Percentiles rank a stretch among this genome's conserved stretches.
These are phyloP conservation scores for Stygiomarasmius scandens DNA, from an alignment of 1,284 basidiomycete species.

Conservation along the genomic window DNA sequence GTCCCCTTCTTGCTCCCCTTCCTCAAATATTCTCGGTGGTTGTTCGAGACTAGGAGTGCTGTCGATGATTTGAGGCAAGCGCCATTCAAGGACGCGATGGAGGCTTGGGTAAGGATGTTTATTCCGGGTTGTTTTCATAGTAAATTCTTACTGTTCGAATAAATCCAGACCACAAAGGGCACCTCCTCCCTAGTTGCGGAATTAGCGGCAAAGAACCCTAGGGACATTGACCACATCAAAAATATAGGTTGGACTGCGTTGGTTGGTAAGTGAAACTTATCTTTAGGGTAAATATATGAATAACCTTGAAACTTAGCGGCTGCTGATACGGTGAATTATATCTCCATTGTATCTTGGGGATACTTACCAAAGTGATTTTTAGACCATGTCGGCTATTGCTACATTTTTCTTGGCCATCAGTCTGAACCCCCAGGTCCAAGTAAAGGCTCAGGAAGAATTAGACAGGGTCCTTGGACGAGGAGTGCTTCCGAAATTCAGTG, in stretches of 20 bases:
- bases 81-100: neutral
- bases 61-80: neutral
- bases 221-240: neutral
- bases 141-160: too few relatives aligned
- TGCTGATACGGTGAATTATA: neutral
- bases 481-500: constrained; percentile 4
- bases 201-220: neutral
- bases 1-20: neutral
- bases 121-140: neutral
- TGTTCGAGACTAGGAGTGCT: neutral
- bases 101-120: neutral
- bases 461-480: constrained; percentile 4
- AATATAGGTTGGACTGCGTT: neutral
- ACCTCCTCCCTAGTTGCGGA: neutral
- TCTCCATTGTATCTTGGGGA: neutral
- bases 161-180: neutral
- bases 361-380: neutral
- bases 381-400: neutral
- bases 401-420: neutral
- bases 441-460: constrained; percentile 8
- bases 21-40: neutral
- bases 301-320: neutral
- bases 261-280: neutral
- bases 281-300: neutral
- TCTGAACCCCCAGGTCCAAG: constrained; percentile 5